These are phyloP conservation scores for Tolypocladium amazonense DNA, from an alignment of 2,329 filamentous ascomycete genomes.

Conservation along the genomic window DNA sequence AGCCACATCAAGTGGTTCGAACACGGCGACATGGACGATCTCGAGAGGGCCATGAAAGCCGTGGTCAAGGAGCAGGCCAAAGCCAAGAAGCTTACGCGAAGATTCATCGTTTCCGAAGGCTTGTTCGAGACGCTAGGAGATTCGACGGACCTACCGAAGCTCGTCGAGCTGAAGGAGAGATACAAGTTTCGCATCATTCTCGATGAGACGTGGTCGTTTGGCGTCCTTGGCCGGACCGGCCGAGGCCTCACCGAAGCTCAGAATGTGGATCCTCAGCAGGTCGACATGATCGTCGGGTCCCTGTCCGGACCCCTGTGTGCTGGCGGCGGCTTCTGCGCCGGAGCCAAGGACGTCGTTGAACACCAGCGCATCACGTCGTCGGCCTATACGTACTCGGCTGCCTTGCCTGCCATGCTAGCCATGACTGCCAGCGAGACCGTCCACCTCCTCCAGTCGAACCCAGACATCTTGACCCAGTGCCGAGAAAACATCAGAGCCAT, in stretches of 20 bases:
- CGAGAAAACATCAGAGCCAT: slow-evolving; percentile 81
- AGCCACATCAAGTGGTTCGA: slow-evolving; percentile 91
- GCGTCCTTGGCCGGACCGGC: slow-evolving; percentile 82
- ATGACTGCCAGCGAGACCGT: slow-evolving; percentile 94
- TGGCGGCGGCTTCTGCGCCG: slow-evolving; percentile 92
- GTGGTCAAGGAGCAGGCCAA: slow-evolving; percentile 78
- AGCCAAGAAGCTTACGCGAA: slow-evolving; percentile 76
- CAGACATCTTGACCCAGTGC: slow-evolving; percentile 67
- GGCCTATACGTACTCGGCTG: slow-evolving; percentile 92
- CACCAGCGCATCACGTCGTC: slow-evolving; percentile 91
- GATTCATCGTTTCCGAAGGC: slow-evolving; percentile 94
- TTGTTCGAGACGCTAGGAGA: slow-evolving; percentile 88
- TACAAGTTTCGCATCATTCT: slow-evolving; percentile 98
- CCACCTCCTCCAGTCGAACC: slow-evolving; percentile 73
- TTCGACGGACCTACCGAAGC: slow-evolving; percentile 70
- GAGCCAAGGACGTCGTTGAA: slow-evolving; percentile 81
- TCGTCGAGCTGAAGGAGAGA: slow-evolving; percentile 87
- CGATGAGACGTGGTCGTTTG: slow-evolving; percentile 96
- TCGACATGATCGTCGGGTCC: slow-evolving; percentile 96
- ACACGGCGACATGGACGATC: slow-evolving; percentile 90
- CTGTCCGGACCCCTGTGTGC: slow-evolving; percentile 83
- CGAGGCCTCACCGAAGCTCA: slow-evolving; percentile 91
- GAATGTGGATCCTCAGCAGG: slow-evolving; percentile 83
- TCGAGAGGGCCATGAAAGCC: slow-evolving; percentile 75
- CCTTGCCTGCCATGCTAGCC: slow-evolving; percentile 83